These are phyloP conservation scores for Pseudogymnoascus sp. DNA, from an alignment of 2,329 filamentous ascomycete genomes.

Conservation along the genomic window DNA sequence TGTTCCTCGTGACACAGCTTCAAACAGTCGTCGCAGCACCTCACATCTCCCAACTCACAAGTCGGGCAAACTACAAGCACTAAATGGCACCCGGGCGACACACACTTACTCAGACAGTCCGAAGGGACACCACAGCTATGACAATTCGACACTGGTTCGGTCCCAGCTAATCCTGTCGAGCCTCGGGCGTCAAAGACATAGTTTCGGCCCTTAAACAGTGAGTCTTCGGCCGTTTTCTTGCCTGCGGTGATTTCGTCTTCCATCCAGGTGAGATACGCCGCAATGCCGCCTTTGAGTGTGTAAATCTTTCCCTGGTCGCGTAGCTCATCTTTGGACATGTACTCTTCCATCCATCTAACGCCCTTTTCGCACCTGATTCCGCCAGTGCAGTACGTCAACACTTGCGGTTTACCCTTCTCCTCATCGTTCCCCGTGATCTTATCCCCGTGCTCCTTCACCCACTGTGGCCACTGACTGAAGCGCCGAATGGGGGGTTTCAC, in stretches of 20 bases:
- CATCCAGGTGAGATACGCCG: slow-evolving; percentile 29
- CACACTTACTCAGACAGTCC: slow-evolving; percentile 27
- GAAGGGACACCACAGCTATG: slow-evolving; percentile 21
- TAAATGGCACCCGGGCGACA: slow-evolving; percentile 25
- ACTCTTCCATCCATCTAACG: slow-evolving; percentile 26
- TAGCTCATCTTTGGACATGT: slow-evolving; percentile 15
- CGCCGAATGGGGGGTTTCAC: slow-evolving; percentile 25
- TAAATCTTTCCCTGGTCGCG: slow-evolving; percentile 20
- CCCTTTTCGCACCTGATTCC: slow-evolving; percentile 30
- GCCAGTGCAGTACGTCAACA: slow-evolving; percentile 29
- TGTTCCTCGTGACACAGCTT: slow-evolving; percentile 15
- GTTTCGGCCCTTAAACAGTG: slow-evolving; percentile 27
- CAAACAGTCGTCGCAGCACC: slow-evolving; percentile 25
- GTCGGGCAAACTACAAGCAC: slow-evolving; percentile 26
- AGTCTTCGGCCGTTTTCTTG: slow-evolving; percentile 22
- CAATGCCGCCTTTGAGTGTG: slow-evolving; percentile 28
- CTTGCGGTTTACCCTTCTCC: slow-evolving; percentile 16
- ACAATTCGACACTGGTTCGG: slow-evolving; percentile 25
- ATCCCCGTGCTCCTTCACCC: slow-evolving; percentile 23
- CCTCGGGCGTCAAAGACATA: slow-evolving; percentile 31
- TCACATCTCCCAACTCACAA: slow-evolving; percentile 22
- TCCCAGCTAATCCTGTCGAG: slow-evolving; percentile 18
- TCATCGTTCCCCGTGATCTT: neutral
- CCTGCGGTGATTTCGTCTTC: slow-evolving; percentile 26
- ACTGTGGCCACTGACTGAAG: slow-evolving; percentile 29